A percentile compares a stretch with the other conserved stretches of the same genome.
Conservation (phyloP, 768 basidiomycete species). For the Tricholoma furcatifolium region DNA sequence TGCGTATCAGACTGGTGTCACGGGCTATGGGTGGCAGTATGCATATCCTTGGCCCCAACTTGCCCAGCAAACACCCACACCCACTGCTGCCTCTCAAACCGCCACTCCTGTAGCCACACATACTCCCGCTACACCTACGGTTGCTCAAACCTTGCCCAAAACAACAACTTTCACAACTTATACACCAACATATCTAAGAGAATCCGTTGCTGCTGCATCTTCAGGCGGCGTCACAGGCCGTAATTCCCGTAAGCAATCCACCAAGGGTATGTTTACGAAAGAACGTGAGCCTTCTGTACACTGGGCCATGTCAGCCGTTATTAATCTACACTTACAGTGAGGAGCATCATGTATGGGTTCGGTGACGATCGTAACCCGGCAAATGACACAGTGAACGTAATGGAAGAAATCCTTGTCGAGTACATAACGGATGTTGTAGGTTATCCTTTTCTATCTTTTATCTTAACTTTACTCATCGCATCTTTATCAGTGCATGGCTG, state of each 20-base stretch:
- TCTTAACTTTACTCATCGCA: conserved; percentile 6
- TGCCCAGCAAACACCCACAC: conserved; percentile 11
- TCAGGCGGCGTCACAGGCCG: conserved; percentile 43
- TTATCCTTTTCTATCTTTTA: conserved; percentile 9
- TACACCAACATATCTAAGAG: conserved; percentile 50
- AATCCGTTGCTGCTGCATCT: conserved; percentile 40
- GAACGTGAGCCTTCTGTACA: conserved; percentile 54
- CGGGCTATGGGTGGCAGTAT: conserved; percentile 75
- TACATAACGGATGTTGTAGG: conserved; percentile 86
- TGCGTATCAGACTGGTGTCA: conserved; percentile 61
- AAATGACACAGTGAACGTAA: conserved; percentile 83
- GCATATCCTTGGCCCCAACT: conserved; percentile 51
- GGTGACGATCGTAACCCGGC: conserved; percentile 89
- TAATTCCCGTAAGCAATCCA: conserved; percentile 61
- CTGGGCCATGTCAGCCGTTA: neutral
- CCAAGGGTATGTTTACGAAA: conserved; percentile 77
- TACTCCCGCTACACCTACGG: conserved; percentile 25
- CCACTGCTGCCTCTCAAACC: conserved; percentile 24
- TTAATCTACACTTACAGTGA: conserved; percentile 45
- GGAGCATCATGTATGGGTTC: conserved; percentile 90
- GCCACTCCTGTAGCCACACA: conserved; percentile 27
- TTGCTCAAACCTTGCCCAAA: conserved; percentile 29
- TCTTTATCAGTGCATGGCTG: conserved; percentile 64
- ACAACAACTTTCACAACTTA: conserved; percentile 57
- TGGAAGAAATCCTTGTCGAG: conserved; percentile 92